Base-by-base conservation (phyloP, 106 monocot genomes). In the Agapanthus africanus region DNA sequence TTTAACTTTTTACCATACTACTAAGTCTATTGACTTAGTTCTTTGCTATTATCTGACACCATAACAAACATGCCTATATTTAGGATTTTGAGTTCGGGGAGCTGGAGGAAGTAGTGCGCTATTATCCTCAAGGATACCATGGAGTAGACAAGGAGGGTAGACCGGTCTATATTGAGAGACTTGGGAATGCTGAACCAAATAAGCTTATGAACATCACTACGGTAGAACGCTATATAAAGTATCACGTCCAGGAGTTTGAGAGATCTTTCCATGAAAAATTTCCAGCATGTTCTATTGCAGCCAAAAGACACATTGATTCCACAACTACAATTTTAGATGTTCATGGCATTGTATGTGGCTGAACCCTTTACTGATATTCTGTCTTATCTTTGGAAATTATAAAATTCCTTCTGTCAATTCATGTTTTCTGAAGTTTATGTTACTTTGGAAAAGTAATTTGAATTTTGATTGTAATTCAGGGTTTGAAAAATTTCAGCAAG, bases 211-310 rank as follows among this genome's bases (percentile, higher is more conserved):
- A 80, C 19, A 64, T 83, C 16, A 87, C 87, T 28, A 80, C 87
- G 31, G 26, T 83, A 11, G 83, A 87, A 7, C 79, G 87, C 31
- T 87, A 82, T 30, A 69, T 87, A 22, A 87, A 73, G 62, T 82
- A 82, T 69, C 86, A 87, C 65, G 87, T 87, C 18, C 83, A 78
- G 36, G 87, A 87, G 68, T 87, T 87, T 72, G 87, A 87, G 44
- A 80, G 59, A 35, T 61, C 82, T 19, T 44, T 87, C 27, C 34
- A 63, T 40, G 80, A 80, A 64, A 87, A 79, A 47, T 87, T 80
- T 59, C 87, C 83, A 65, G 87, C 87, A 11, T 87, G 87, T 62
- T 83, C 87, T 30, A 69, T 87, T 78, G 87, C 87, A 21, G 70
- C 80, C 39, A 83, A 75, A 66, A 75, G 71, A 36, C 82, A 78